Evolutionary conservation across 257 asterid genomes (phyloP), one percentile per base, ranked within the genome.

Genomic region (Cruciata laevipes): DNA sequence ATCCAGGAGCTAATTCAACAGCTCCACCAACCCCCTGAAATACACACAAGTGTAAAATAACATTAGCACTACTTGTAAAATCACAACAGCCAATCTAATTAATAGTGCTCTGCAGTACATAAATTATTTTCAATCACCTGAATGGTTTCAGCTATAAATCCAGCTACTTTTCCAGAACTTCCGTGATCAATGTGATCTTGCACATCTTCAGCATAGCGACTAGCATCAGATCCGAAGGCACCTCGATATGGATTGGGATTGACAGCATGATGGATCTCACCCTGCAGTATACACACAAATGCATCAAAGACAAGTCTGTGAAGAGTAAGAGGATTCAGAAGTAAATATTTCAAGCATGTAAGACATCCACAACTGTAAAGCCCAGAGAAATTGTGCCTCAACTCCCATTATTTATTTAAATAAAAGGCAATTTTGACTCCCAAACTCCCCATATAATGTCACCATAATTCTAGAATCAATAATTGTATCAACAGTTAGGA

Each of bases 151-250:
- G 99, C 95, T 69, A 93, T 90, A 79, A 93, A 93, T 16, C 97
- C 97, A 71, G 96, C 95, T 49, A 93, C 95, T 60, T 83, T 83
- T 81, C 97, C 96, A 20, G 99, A 81, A 76, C 95, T 85, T 13
- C 97, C 96, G 42, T 93, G 95, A 66, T 93, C 96, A 62, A 93
- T 88, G 85, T 93, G 97, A 74, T 93, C 97, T 77, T 90, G 95
- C 60, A 93, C 88, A 13, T 93, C 99, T 73, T 82, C 90, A 31
- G 93, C 97, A 75, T 93, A 93, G 23, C 74, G 80, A 52, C 76
- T 84, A 62, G 88, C 88, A 74, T 93, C 97, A 64, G 91, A 77
- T 42, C 95, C 99, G 74, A 93, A 90, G 55, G 67, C 89, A 74
- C 99, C 99, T 6, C 95, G 87, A 66, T 93, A 93, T 31, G 99